These are phyloP conservation scores for Tillandsia fasciculata DNA, from an alignment of 176 grass and related monocot species.

Conservation along the genomic window DNA sequence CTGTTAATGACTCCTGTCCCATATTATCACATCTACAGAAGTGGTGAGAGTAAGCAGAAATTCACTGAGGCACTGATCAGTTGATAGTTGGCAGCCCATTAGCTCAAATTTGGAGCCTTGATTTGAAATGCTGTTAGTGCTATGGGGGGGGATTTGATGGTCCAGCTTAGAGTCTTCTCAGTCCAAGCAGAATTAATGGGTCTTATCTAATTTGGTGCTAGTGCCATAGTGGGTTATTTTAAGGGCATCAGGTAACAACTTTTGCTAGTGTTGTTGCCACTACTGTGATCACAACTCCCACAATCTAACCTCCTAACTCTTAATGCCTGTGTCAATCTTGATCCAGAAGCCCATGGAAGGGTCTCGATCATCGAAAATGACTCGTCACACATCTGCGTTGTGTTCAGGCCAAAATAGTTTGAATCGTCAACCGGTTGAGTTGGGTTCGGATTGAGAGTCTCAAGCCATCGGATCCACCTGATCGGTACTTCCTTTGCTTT, in stretches of 20 bases:
- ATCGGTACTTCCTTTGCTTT: too few relatives aligned
- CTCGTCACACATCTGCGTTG: too few relatives aligned
- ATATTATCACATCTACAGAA: too few relatives aligned
- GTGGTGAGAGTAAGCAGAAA: not conserved
- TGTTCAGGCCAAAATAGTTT: too few relatives aligned
- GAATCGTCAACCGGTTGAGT: too few relatives aligned
- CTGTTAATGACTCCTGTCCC: too few relatives aligned
- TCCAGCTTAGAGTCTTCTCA: not conserved
- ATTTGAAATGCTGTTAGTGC: not conserved
- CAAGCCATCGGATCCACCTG: too few relatives aligned
- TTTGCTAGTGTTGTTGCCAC: not conserved
- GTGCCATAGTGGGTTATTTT: not conserved
- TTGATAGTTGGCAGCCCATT: not conserved
- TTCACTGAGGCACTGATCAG: not conserved
- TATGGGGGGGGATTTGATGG: not conserved
- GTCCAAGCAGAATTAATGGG: not conserved
- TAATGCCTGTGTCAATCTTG: too few relatives aligned
- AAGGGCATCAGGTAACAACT: not conserved
- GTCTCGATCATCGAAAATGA: too few relatives aligned
- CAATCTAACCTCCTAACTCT: too few relatives aligned
- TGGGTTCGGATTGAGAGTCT: too few relatives aligned
- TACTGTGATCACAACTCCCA: not conserved
- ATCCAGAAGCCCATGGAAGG: too few relatives aligned
- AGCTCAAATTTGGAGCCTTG: not conserved
- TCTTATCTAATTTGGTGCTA: conserved; percentile 1